Conservation (phyloP, 2,329 filamentous ascomycete genomes). For the Teratosphaeria gauchensis region DNA sequence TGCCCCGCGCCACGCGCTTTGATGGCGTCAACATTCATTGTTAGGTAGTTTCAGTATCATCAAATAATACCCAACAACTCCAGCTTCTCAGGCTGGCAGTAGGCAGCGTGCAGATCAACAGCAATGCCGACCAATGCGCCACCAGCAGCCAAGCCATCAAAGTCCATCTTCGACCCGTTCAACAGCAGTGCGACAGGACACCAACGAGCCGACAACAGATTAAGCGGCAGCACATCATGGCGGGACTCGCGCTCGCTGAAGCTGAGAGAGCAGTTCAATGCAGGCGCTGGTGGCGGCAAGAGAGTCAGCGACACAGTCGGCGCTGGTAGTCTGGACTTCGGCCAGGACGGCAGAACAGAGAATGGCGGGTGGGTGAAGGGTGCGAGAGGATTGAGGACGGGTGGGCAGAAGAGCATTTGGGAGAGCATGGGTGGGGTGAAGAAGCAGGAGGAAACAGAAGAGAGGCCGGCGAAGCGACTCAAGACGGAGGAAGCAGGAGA, state of each 20-base stretch:
- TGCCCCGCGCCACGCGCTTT: not conserved
- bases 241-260: conserved; percentile 60
- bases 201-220: conserved; percentile 60
- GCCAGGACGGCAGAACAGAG: conserved; percentile 39
- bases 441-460: conserved; percentile 12
- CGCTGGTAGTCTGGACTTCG: conserved; percentile 49
- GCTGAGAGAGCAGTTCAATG: conserved; percentile 58
- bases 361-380: conserved; percentile 44
- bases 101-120: not conserved
- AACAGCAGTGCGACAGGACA: conserved; percentile 84
- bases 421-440: conserved; percentile 20
- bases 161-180: conserved; percentile 44
- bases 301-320: conserved; percentile 58
- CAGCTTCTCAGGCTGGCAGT: not conserved
- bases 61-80: too few species aligned
- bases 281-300: conserved; percentile 45
- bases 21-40: not conserved
- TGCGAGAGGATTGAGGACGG: conserved; percentile 38
- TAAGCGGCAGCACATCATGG: conserved; percentile 58
- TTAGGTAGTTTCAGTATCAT: not conserved
- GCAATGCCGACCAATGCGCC: not conserved
- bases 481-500: conserved; percentile 12
- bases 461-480: conserved; percentile 7
- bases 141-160: conserved; percentile 19
- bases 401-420: conserved; percentile 35